Evolutionary conservation across 768 basidiomycete genomes (phyloP).

Genomic region (Phanerochaete carnosa): DNA sequence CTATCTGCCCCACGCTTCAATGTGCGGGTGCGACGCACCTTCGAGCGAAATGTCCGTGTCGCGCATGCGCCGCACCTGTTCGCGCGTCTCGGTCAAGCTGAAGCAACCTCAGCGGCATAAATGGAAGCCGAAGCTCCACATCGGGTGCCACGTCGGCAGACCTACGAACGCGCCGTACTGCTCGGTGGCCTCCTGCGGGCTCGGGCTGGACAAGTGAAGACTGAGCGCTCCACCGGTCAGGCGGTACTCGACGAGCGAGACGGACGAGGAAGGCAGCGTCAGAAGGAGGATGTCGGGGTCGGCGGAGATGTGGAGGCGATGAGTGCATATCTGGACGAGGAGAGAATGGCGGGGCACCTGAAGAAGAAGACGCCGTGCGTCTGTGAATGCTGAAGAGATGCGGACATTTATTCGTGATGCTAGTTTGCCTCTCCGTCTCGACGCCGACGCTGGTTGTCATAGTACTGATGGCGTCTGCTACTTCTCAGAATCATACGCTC

Average conservation of each 20-base stretch:
- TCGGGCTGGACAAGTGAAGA: slow-evolving; percentile 63
- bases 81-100: slow-evolving; percentile 54
- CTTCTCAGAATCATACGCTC: no score
- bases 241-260: slow-evolving; percentile 68
- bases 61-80: slow-evolving; percentile 56
- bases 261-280: slow-evolving; percentile 49
- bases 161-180: slow-evolving; percentile 69
- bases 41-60: slow-evolving; percentile 73
- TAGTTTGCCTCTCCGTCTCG: slow-evolving; percentile 41
- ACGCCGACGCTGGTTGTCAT: neutral
- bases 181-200: slow-evolving; percentile 54
- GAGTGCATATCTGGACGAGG: neutral
- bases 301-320: slow-evolving; percentile 44
- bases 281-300: slow-evolving; percentile 70
- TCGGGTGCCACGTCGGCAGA: slow-evolving; percentile 66
- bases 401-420: slow-evolving; percentile 47
- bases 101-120: slow-evolving; percentile 59
- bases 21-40: slow-evolving; percentile 37
- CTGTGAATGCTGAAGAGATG: slow-evolving; percentile 50
- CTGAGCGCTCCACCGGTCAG: slow-evolving; percentile 73
- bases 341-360: slow-evolving; percentile 24
- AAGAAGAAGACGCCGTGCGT: slow-evolving; percentile 79
- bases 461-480: neutral
- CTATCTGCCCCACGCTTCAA: neutral
- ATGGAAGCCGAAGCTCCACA: slow-evolving; percentile 80